phyloP scores from a whole-genome alignment of 768 basidiomycete genomes.

The Mycena haematopus region DNA sequence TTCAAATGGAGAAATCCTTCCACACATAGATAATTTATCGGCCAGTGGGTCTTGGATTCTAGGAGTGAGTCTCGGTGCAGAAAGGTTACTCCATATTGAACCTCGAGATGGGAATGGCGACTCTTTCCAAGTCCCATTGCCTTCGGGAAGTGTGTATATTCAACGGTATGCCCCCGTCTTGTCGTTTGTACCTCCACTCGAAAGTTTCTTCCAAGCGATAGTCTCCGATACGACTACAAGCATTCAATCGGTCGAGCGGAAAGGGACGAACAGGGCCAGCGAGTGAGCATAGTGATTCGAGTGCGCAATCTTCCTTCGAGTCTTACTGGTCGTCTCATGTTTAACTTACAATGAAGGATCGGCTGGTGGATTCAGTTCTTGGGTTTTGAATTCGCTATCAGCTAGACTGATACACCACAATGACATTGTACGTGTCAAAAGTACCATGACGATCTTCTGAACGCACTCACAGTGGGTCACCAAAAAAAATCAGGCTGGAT shows the following conservation, averaged over 20 bases:
- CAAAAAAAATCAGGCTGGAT: not conserved
- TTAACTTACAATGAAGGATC: slow-evolving; percentile 21
- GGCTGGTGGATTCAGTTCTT: slow-evolving; percentile 9
- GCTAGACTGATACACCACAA: not conserved
- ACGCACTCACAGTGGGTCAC: not conserved
- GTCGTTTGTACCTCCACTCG: slow-evolving; percentile 12
- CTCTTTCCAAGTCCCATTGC: slow-evolving; percentile 66
- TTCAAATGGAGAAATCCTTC: slow-evolving; percentile 81
- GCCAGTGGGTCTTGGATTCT: slow-evolving; percentile 87
- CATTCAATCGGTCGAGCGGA: slow-evolving; percentile 66
- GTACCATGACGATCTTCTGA: not conserved
- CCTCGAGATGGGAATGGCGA: slow-evolving; percentile 38
- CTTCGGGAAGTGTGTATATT: slow-evolving; percentile 88
- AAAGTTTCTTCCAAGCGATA: slow-evolving; percentile 41
- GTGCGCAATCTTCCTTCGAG: slow-evolving; percentile 44
- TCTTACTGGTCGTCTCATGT: not conserved
- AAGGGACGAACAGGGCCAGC: slow-evolving; percentile 48
- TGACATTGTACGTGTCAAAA: not conserved
- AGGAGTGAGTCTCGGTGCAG: slow-evolving; percentile 79
- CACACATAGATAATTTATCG: slow-evolving; percentile 79
- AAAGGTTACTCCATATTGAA: slow-evolving; percentile 69
- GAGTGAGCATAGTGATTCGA: slow-evolving; percentile 86
- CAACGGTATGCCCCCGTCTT: slow-evolving; percentile 62
- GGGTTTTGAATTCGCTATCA: not conserved
- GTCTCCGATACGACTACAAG: slow-evolving; percentile 70